Percentiles rank a stretch among this genome's conserved stretches.
Conservation (phyloP, 257 asterid species). For the Solanum etuberosum region DNA sequence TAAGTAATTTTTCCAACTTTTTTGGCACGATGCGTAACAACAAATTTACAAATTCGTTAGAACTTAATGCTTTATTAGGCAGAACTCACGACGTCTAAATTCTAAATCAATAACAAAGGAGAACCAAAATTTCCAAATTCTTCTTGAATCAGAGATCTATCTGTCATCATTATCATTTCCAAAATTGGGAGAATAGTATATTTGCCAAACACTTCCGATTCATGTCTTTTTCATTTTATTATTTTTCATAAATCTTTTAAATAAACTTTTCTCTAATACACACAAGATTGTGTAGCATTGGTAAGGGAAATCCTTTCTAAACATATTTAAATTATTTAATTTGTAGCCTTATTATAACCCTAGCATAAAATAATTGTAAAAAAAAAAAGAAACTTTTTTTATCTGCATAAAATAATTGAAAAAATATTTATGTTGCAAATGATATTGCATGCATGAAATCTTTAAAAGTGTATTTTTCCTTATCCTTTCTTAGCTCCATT, state of each 20-base stretch:
- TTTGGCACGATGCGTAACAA: too few relatives aligned
- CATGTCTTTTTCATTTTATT: neutral
- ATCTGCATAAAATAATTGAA: neutral
- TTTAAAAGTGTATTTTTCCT: neutral
- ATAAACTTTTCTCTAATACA: neutral
- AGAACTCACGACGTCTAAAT: neutral
- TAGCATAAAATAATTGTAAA: neutral
- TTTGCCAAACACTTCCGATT: slow-evolving; percentile 22
- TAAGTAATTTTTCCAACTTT: too few relatives aligned
- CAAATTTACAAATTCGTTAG: accelerated
- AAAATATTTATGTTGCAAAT: neutral
- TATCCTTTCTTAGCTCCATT: neutral
- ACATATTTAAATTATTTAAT: neutral
- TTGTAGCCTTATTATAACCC: neutral
- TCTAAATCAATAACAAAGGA: neutral
- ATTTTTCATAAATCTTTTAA: neutral
- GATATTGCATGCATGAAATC: neutral
- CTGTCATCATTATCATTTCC: neutral
- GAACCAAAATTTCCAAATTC: neutral
- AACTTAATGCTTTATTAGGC: neutral
- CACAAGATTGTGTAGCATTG: neutral
- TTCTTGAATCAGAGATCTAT: neutral
- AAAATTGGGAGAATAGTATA: slow-evolving; percentile 6
- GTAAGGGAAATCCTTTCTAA: neutral
- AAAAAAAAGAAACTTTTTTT: neutral